Evolutionary conservation across 2,329 filamentous ascomycete species (phyloP).

Genomic region (Aureobasidium musti): DNA sequence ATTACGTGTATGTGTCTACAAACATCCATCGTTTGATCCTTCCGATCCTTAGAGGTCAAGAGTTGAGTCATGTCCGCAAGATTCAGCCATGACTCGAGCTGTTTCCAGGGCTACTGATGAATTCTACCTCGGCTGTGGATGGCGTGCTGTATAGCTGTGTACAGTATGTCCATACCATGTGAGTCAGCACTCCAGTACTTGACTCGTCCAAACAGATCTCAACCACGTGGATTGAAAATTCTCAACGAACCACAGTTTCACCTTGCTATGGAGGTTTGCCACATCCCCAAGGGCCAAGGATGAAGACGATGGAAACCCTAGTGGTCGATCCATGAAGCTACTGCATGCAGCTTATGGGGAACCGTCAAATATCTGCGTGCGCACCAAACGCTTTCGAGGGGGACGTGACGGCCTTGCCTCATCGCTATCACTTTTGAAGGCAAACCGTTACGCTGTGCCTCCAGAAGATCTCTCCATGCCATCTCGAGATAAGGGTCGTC

Average conservation of each 20-base stretch:
- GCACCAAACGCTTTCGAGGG: background rate
- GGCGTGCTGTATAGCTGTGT: background rate
- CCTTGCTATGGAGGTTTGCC: background rate
- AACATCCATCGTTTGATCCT: background rate
- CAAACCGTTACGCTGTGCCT: background rate
- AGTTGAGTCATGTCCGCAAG: constrained; percentile 10
- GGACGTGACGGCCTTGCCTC: background rate
- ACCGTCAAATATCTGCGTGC: background rate
- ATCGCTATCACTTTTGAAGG: background rate
- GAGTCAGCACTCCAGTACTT: background rate
- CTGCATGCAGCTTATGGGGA: constrained; percentile 6
- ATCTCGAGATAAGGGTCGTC: background rate
- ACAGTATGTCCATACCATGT: background rate
- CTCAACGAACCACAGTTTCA: background rate
- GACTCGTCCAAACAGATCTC: background rate
- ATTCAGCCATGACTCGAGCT: constrained; percentile 17
- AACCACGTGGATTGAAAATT: background rate
- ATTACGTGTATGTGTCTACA: background rate
- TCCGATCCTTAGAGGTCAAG: background rate
- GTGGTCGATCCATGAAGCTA: background rate
- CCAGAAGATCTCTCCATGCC: background rate
- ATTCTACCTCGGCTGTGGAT: background rate
- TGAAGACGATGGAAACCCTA: background rate
- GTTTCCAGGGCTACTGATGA: background rate
- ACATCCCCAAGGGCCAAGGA: background rate